These are phyloP conservation scores for Neurospora sp. DNA, from an alignment of 495 filamentous ascomycete genomes.

Conservation along the genomic window DNA sequence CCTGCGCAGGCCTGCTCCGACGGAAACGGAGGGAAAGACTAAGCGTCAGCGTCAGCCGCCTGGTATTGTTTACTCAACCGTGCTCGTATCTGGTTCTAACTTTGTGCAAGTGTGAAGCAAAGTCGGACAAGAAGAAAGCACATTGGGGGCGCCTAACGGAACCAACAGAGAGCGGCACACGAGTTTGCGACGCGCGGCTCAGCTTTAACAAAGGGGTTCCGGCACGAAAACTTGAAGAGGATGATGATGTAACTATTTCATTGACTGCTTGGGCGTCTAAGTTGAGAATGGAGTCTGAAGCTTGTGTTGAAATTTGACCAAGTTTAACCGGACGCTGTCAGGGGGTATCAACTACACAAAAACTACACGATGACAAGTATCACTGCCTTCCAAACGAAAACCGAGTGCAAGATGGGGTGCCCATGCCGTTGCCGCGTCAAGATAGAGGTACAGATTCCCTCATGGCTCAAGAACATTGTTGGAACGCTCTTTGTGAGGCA, in stretches of 20 bases:
- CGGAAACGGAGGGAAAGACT: no score
- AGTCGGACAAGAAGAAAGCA: background rate
- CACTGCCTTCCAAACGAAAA: background rate
- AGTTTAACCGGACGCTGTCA: background rate
- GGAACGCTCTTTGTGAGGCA: background rate
- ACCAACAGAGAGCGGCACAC: background rate
- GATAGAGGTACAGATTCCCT: background rate
- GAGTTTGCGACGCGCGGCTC: background rate
- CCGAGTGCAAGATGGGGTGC: background rate
- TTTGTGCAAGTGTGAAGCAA: no score
- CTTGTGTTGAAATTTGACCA: background rate
- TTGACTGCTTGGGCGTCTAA: background rate
- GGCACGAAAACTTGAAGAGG: background rate
- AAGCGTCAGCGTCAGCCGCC: no score
- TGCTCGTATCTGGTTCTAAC: no score
- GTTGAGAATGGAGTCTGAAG: background rate
- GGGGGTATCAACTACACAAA: background rate
- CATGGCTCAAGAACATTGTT: background rate
- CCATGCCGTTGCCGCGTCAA: background rate
- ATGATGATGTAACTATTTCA: background rate
- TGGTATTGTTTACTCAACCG: no score
- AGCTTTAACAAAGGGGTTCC: background rate
- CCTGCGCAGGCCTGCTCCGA: no score
- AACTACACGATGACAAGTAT: background rate
- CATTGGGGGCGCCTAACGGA: background rate